phyloP scores from a whole-genome alignment of 2,329 filamentous ascomycete species.

The Metarhizium humberi region DNA sequence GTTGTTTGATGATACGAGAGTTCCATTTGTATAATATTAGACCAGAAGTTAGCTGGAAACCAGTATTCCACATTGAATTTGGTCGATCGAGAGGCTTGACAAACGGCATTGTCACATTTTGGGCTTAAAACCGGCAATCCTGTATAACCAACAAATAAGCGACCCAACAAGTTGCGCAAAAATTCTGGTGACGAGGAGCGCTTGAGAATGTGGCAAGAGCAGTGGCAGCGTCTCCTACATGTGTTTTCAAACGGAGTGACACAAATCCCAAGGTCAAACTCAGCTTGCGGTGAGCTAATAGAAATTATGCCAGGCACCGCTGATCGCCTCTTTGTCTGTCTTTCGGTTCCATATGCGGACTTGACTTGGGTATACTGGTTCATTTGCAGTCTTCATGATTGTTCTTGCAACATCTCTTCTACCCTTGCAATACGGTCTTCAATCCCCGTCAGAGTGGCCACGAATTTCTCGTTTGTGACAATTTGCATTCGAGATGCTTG shows the following conservation, averaged over 20 bases:
- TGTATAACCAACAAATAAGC: slow-evolving; percentile 18
- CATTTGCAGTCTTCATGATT: slow-evolving; percentile 13
- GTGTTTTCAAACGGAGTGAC: not conserved
- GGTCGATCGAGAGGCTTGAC: slow-evolving; percentile 12
- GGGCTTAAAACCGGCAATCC: slow-evolving; percentile 17
- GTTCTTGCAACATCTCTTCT: slow-evolving; percentile 14
- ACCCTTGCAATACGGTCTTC: too few species aligned
- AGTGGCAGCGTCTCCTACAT: not conserved
- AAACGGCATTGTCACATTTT: slow-evolving; percentile 14
- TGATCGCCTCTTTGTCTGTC: not conserved
- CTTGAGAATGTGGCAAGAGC: slow-evolving; percentile 3
- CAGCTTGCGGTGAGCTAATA: too few species aligned
- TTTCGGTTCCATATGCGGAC: slow-evolving; percentile 10
- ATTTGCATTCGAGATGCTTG: too few species aligned
- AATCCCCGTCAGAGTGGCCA: too few species aligned
- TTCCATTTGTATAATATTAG: slow-evolving; percentile 18
- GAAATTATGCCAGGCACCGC: too few species aligned
- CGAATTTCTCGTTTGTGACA: too few species aligned
- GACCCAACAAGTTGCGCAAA: slow-evolving; percentile 15
- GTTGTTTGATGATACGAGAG: slow-evolving; percentile 12
- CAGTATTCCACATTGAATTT: slow-evolving; percentile 21
- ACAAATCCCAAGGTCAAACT: not conserved
- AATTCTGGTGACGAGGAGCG: slow-evolving; percentile 12
- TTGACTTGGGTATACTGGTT: slow-evolving; percentile 16
- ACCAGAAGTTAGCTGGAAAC: slow-evolving; percentile 21